Base-by-base conservation (phyloP, 2,329 filamentous ascomycete genomes). In the Calonectria hawksworthii region DNA sequence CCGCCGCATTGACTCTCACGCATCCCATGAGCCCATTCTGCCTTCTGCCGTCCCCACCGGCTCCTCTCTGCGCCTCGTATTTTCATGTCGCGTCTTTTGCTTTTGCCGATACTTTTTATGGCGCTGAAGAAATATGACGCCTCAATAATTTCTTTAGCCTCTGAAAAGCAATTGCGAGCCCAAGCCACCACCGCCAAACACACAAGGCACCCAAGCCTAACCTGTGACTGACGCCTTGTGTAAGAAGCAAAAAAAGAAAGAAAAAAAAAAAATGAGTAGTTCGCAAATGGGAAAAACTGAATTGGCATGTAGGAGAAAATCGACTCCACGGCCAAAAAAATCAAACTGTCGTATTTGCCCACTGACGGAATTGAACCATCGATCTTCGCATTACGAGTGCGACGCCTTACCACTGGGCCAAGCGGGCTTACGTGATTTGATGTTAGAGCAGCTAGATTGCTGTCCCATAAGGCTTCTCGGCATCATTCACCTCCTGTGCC, bases 381-480 rank as follows among this genome's bases (percentile, higher is more conserved):
- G 78, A 80, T 80, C 78, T 80, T 80, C 72, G 73, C 78, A 80
- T 80, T 80, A 80, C 78, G 78, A 80, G 78, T 80, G 78, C 73
- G 72, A 80, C 78, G 78, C 78, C 78, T 80, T 80, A 80, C 78
- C 78, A 77, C 77, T 80, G 72, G 78, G 78, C 78, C 78, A 80
- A 78, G 70, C 72, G 75, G 78, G 78, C 78, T 74, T 61, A 44
- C 50, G 68, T 70, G 68, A n/a, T 66, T 66, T 68, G 44, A 77
- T 69, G 54, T 52, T 52, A 59, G 61, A 16, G 26, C 1, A 4
- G n/a, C n/a, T 51, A 30, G 34, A 59, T 38, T 38, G 73, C 72
- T 18, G 69, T 75, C 64, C 75, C 73, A 72, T 72, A 72, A 32
- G 52, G 30, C 44, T 68, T 36, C 0, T 11, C 21, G 0, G 3